Base-by-base conservation (phyloP, 176 grass and related monocot species). In the Coix lacrymajobi region DNA sequence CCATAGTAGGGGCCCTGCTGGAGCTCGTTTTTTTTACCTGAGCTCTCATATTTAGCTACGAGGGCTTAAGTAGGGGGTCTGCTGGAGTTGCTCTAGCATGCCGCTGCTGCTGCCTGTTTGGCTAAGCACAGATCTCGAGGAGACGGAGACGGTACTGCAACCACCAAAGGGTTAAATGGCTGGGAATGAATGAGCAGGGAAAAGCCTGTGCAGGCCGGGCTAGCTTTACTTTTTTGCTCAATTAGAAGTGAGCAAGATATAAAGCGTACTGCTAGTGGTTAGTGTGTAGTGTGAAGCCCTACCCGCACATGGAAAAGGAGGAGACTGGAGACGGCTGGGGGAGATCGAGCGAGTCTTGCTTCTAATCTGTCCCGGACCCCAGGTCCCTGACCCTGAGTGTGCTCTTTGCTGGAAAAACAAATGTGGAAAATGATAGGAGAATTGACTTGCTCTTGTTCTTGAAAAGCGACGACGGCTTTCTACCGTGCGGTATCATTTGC, bases 381-480 rank as follows among this genome's bases (percentile, higher is more conserved):
- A 77, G 78, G 54, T 32, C 69, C n/a, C 87, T 75, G 76, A 34
- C 11, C 10, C 8, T 11, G 43, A 45, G 44, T 4, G 46, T 15
- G 44, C 52, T 64, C 60, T 77, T 56, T 46, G 36, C 24, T 63
- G 48, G 60, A 6, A 29, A 86, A 83, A 90, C 82, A 79, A 83
- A 72, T 36, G 84, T 26, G 39, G 17, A 40, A 75, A 77, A 89
- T 83, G 66, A 83, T 78, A 67, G 79, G 74, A 25, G 61, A 70
- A 87, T 90, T 90, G 88, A 90, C 84, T 79, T 87, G 80, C 80
- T 69, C 25, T 62, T 62, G 75, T 83, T 68, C 13, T 82, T 8
- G 20, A 86, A 84, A 87, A 74, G 69, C 71, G 15, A 11, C 1
- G 9, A 12, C 0, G 61, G 32, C 88, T 20, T n/a, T 78, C 37